Percentiles rank a stretch among this genome's conserved stretches.
Conservation (phyloP, 2,329 filamentous ascomycete species). For the Thielaviopsis populi region DNA sequence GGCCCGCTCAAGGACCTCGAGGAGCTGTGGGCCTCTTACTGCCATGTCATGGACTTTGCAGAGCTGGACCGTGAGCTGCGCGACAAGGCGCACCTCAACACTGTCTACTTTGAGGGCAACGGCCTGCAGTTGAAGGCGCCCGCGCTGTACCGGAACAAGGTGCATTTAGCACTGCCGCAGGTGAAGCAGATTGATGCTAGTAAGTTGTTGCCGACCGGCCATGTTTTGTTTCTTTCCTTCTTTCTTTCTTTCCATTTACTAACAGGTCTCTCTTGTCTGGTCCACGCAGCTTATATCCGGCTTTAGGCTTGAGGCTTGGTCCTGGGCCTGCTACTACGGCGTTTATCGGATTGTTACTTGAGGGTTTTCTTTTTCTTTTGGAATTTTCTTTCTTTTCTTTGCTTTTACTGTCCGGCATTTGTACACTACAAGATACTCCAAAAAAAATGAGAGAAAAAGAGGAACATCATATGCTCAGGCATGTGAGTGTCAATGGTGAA, state of each 20-base stretch:
- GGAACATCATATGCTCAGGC: neutral
- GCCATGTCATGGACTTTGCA: conserved; percentile 60
- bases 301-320: neutral
- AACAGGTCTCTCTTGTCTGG: neutral
- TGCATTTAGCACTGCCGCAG: conserved; percentile 72
- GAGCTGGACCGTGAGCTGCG: conserved; percentile 66
- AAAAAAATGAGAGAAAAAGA: neutral
- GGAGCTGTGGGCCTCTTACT: conserved; percentile 91
- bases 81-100: conserved; percentile 66
- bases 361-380: neutral
- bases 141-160: conserved; percentile 89
- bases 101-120: conserved; percentile 94
- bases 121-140: conserved; percentile 66
- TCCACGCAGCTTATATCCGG: neutral
- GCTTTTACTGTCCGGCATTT: neutral
- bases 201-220: conserved; percentile 37
- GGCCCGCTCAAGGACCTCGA: conserved; percentile 56
- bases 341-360: neutral
- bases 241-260: neutral
- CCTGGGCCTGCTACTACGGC: neutral
- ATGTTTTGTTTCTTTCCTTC: neutral
- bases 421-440: neutral
- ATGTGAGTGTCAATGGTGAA: too few relatives aligned
- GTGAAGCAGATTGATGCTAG: conserved; percentile 92
- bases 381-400: neutral